phyloP scores from a whole-genome alignment of 331 rosid species.

The Malus hybrid region DNA sequence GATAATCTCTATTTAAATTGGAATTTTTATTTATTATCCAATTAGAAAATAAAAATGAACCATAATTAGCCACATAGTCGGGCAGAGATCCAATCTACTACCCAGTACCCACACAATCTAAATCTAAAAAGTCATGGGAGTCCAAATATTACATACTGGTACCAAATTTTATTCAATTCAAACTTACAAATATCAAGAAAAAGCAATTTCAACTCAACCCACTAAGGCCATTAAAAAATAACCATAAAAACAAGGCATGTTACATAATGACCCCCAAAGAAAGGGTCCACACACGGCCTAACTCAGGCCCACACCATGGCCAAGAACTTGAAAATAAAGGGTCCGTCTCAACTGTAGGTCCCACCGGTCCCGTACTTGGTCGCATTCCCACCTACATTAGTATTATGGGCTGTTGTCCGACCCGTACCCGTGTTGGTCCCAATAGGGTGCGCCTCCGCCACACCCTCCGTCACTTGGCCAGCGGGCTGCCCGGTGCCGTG shows the following conservation, averaged over 20 bases:
- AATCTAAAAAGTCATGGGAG: neutral
- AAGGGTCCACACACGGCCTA: no score
- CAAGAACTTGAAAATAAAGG: neutral
- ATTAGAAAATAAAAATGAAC: no score
- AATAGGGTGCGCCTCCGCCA: constrained; percentile 25
- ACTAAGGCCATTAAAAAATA: no score
- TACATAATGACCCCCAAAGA: neutral
- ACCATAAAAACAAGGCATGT: neutral
- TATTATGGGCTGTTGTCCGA: constrained; percentile 25
- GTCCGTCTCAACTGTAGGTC: constrained; percentile 8
- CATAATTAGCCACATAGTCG: no score
- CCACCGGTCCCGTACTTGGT: constrained; percentile 35
- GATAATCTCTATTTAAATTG: no score
- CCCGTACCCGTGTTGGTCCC: constrained; percentile 29
- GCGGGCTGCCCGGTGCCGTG: constrained; percentile 38
- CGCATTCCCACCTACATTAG: constrained; percentile 12
- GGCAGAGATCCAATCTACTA: neutral
- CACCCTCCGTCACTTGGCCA: constrained; percentile 37
- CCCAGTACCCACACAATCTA: neutral
- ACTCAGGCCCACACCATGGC: neutral
- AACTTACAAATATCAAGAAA: neutral
- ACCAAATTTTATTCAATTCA: neutral
- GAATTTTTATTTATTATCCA: no score
- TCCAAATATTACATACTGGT: no score
- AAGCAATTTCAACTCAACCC: neutral